These are phyloP conservation scores for Talaromyces marneffei DNA, from an alignment of 2,329 filamentous ascomycete genomes.

Conservation along the genomic window DNA sequence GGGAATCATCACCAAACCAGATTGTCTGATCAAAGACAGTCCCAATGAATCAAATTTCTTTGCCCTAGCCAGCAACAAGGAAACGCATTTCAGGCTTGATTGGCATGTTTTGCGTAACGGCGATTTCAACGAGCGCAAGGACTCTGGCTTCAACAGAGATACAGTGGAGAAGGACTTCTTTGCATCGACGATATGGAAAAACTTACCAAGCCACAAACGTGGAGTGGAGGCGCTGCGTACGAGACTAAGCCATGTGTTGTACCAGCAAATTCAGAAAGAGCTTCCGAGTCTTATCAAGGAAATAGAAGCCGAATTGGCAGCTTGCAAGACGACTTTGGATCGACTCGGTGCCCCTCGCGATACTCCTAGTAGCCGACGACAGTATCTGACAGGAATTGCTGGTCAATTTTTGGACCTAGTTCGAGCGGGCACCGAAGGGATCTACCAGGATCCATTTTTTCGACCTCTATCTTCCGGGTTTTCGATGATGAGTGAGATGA, in stretches of 20 bases:
- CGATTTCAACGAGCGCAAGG: conserved; percentile 19
- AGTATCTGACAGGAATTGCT: conserved; percentile 5
- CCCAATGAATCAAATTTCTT: conserved; percentile 20
- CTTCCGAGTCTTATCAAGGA: conserved; percentile 17
- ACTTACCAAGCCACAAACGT: conserved; percentile 16
- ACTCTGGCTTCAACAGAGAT: conserved; percentile 17
- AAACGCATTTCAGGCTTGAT: conserved; percentile 19
- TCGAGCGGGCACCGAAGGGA: neutral
- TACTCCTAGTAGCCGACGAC: conserved; percentile 5
- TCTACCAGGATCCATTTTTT: conserved; percentile 10
- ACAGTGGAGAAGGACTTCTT: conserved; percentile 18
- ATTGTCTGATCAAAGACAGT: conserved; percentile 27
- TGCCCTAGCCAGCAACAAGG: conserved; percentile 29
- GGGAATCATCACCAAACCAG: conserved; percentile 24
- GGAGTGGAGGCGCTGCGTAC: conserved; percentile 26
- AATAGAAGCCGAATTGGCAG: conserved; percentile 14
- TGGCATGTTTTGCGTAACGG: conserved; percentile 38
- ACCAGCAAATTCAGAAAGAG: conserved; percentile 24
- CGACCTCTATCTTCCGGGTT: neutral
- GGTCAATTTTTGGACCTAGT: conserved; percentile 2
- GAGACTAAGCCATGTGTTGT: conserved; percentile 26
- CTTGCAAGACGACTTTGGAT: conserved; percentile 14
- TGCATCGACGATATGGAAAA: conserved; percentile 17
- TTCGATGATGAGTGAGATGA: neutral
- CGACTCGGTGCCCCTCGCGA: conserved; percentile 10